Percentiles rank a stretch among this genome's conserved stretches.
phyloP scores from a whole-genome alignment of 1,284 basidiomycete species.

The Uromyces viciae-fabae region DNA sequence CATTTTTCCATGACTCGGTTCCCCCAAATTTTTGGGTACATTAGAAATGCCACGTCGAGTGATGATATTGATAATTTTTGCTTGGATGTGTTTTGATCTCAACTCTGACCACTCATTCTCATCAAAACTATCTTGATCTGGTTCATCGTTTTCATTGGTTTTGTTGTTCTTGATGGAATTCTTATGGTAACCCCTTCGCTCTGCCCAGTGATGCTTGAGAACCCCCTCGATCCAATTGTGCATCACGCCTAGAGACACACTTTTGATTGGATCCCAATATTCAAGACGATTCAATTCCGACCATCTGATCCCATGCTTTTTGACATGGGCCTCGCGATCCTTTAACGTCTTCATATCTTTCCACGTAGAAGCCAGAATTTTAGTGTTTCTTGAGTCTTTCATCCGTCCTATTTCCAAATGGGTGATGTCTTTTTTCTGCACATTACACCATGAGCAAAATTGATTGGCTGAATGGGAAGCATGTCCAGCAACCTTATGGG shows the following conservation, averaged over 20 bases:
- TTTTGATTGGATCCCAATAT: not conserved
- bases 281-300: slow-evolving; percentile 13
- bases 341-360: not conserved
- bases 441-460: slow-evolving; percentile 21
- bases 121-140: too few species aligned
- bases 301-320: not conserved
- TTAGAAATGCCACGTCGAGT: not conserved
- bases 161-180: too few species aligned
- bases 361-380: not conserved
- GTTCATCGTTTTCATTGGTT: too few species aligned
- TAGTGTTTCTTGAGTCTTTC: not conserved
- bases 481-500: slow-evolving; percentile 7
- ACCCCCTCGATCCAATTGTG: too few species aligned
- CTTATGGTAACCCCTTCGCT: too few species aligned
- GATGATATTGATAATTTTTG: not conserved
- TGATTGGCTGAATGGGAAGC: slow-evolving; percentile 6
- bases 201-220: too few species aligned
- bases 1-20: not conserved
- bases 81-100: not conserved
- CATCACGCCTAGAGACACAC: too few species aligned
- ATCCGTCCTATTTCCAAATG: not conserved
- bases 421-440: not conserved
- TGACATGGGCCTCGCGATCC: not conserved
- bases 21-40: not conserved
- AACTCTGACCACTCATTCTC: too few species aligned